Percentiles rank a stretch among this genome's conserved stretches.
These are phyloP conservation scores for Polyplosphaeria fusca DNA, from an alignment of 495 filamentous ascomycete species.

Conservation along the genomic window DNA sequence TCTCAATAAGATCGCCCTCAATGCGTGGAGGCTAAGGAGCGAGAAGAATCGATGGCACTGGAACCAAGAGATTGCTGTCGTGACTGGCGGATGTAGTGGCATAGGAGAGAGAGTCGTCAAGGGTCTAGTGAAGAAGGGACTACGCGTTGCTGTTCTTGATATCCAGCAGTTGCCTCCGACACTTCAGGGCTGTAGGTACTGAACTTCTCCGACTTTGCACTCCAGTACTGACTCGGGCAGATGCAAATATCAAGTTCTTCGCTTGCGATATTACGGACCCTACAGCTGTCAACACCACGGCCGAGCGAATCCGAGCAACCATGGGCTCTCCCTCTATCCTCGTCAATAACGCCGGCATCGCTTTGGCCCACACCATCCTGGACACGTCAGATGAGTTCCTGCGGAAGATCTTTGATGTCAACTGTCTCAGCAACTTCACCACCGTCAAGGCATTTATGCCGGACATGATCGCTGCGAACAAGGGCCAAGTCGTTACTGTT, in stretches of 20 bases:
- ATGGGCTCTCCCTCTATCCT: slow-evolving; percentile 55
- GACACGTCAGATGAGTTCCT: slow-evolving; percentile 48
- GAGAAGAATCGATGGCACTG: slow-evolving; percentile 39
- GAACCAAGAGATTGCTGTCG: slow-evolving; percentile 52
- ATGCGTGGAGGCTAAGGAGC: slow-evolving; percentile 47
- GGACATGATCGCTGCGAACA: slow-evolving; percentile 56
- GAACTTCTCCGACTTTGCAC: not conserved
- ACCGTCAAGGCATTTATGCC: slow-evolving; percentile 60
- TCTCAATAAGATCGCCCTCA: slow-evolving; percentile 47
- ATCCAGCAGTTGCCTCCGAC: slow-evolving; percentile 21
- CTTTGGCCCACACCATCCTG: slow-evolving; percentile 50
- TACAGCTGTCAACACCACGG: slow-evolving; percentile 45
- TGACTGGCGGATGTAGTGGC: slow-evolving; percentile 59
- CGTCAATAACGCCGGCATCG: slow-evolving; percentile 65
- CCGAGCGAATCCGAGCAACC: slow-evolving; percentile 33
- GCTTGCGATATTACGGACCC: slow-evolving; percentile 55
- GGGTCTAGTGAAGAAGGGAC: slow-evolving; percentile 45
- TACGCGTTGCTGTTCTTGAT: slow-evolving; percentile 49
- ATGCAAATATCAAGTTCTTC: slow-evolving; percentile 42
- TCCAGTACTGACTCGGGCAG: slow-evolving; percentile 16
- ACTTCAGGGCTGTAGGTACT: slow-evolving; percentile 23
- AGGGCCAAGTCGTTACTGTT: slow-evolving; percentile 59
- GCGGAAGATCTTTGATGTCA: slow-evolving; percentile 56
- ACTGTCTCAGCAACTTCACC: slow-evolving; percentile 56
- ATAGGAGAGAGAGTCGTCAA: slow-evolving; percentile 54